Percentiles rank a stretch among this genome's conserved stretches.
Conservation (phyloP, 2,329 filamentous ascomycete species). For the Dothidotthia symphoricarpi region DNA sequence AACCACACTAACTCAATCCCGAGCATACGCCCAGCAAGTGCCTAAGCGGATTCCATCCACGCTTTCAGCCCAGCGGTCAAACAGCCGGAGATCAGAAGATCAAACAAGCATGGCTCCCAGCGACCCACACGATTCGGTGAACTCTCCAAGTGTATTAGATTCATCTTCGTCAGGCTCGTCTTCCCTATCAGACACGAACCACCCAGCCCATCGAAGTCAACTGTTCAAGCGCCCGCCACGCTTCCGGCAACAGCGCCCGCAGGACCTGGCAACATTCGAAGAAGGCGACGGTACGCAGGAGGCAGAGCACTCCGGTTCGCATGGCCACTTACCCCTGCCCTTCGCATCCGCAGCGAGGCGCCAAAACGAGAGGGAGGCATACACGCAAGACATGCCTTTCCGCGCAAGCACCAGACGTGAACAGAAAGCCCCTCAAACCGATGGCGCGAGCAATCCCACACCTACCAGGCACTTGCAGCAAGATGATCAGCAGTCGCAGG, state of each 20-base stretch:
- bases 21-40: slow-evolving; percentile 22
- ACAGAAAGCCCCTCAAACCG: slow-evolving; percentile 8
- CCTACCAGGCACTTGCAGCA: slow-evolving; percentile 5
- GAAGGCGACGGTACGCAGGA: slow-evolving; percentile 35
- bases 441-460: slow-evolving; percentile 4
- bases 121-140: slow-evolving; percentile 10
- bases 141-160: slow-evolving; percentile 23
- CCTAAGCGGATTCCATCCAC: slow-evolving; percentile 27
- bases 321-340: slow-evolving; percentile 43
- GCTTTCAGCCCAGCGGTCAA: slow-evolving; percentile 28
- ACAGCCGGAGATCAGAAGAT: slow-evolving; percentile 18
- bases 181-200: slow-evolving; percentile 38
- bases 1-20: slow-evolving; percentile 48
- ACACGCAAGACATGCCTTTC: slow-evolving; percentile 8
- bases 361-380: slow-evolving; percentile 6
- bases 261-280: slow-evolving; percentile 25
- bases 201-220: slow-evolving; percentile 45
- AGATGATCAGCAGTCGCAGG: slow-evolving; percentile 21
- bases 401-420: slow-evolving; percentile 6
- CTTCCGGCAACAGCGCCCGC: slow-evolving; percentile 33
- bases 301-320: slow-evolving; percentile 57
- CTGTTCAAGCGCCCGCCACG: slow-evolving; percentile 45
- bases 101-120: no score
- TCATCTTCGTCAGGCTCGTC: slow-evolving; percentile 34
- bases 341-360: slow-evolving; percentile 40